phyloP scores from a whole-genome alignment of 164 flowering plant species.

The Vitis riparia region DNA sequence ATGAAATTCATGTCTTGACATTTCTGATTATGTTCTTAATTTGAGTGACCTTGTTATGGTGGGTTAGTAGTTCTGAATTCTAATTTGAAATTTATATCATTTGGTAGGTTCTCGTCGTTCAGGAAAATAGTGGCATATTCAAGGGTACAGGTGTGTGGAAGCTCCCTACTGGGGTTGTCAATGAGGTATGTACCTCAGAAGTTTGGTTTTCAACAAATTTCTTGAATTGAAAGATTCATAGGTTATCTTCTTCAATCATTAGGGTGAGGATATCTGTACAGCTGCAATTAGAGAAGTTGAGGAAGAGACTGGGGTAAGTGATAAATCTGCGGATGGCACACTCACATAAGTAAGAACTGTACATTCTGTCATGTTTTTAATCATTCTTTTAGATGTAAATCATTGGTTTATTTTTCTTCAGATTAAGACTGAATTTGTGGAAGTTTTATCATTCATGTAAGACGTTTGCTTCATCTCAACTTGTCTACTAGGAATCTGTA shows the following conservation, averaged over 20 bases:
- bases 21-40: too few relatives aligned
- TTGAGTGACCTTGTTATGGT: too few relatives aligned
- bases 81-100: too few relatives aligned
- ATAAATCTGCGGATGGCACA: neutral
- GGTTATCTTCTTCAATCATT: neutral
- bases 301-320: constrained; percentile 73
- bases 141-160: constrained; percentile 51
- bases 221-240: neutral
- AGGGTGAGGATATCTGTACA: constrained; percentile 45
- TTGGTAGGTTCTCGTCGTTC: constrained; percentile 52
- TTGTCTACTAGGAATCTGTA: too few relatives aligned
- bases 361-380: too few relatives aligned
- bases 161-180: constrained; percentile 48
- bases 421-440: constrained; percentile 76
- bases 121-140: constrained; percentile 42
- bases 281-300: constrained; percentile 32
- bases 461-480: neutral
- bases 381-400: neutral
- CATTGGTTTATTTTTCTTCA: constrained; percentile 21
- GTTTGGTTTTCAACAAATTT: neutral
- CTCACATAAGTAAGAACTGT: too few relatives aligned
- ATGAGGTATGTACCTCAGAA: constrained; percentile 31
- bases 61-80: too few relatives aligned
- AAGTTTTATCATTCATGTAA: constrained; percentile 80
- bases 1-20: too few relatives aligned